A percentile compares a stretch with the other conserved stretches of the same genome.
These are phyloP conservation scores for Aspergillus conjunctus DNA, from an alignment of 495 filamentous ascomycete species.

Conservation along the genomic window DNA sequence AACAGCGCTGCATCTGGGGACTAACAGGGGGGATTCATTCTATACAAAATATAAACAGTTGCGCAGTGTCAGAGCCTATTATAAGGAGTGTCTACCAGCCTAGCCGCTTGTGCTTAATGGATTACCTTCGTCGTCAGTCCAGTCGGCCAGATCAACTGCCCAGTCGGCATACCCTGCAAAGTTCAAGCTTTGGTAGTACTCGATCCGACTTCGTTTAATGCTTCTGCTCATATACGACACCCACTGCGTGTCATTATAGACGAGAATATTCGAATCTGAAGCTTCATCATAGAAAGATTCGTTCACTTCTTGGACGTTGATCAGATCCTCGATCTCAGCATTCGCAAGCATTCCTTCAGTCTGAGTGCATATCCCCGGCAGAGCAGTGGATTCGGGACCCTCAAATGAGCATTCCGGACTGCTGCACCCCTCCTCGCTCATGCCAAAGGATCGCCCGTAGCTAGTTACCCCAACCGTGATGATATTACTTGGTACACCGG, in stretches of 20 bases:
- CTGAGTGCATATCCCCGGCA: conserved; percentile 16
- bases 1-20: no score
- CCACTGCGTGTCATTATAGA: conserved; percentile 47
- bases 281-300: conserved; percentile 14
- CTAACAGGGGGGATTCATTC: no score
- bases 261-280: conserved; percentile 40
- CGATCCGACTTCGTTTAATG: conserved; percentile 25
- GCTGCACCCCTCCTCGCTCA: conserved; percentile 21
- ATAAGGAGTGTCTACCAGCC: not conserved
- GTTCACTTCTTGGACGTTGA: not conserved
- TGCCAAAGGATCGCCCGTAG: conserved; percentile 30
- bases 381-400: conserved; percentile 7
- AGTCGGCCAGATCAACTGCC: conserved; percentile 39
- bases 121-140: conserved; percentile 9
- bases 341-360: conserved; percentile 32
- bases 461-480: conserved; percentile 41
- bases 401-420: conserved; percentile 12
- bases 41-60: no score
- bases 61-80: no score
- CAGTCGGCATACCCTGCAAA: conserved; percentile 44
- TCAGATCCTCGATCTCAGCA: conserved; percentile 20
- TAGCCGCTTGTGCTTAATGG: not conserved
- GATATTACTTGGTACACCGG: conserved; percentile 43
- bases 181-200: conserved; percentile 29
- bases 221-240: conserved; percentile 43